Evolutionary conservation across 2,329 filamentous ascomycete species (phyloP), one percentile per base, ranked within the genome.

Genomic region (Parastagonospora avenae): DNA sequence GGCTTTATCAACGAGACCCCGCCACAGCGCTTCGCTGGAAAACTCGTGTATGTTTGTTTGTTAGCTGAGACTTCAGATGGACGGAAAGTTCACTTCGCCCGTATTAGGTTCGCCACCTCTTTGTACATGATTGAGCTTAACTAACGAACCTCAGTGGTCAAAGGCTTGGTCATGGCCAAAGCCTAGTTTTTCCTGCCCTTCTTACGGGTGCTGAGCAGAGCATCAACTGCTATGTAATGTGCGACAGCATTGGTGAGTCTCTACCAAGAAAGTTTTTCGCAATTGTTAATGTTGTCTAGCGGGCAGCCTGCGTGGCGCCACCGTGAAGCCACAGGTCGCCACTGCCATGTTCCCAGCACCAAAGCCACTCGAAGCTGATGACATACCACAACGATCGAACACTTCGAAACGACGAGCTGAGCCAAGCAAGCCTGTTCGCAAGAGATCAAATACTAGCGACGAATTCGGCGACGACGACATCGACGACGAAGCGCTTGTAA

Each of bases 171-270:
- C 80, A 79, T 4, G 82, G 81, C 0, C 82, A 87, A 19, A 81
- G 86, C 8, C 67, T 92, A 2, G 72, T 78, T 0, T 87, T 88
- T 55, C 82, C 74, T 15, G 82, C 86, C 1, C 75, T 82, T 0
- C 68, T 91, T 15, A 80, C 72, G 1, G 76, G 76, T 4, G 68
- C 77, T 0, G 80, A 83, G 14, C 83, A 88, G 49, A 75, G 80
- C 2, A 82, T 94, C 30, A 80, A 80, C 19, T 90, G 86, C 53
- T 85, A 87, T 66, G 79, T 92, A 42, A 89, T 90, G 71, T 97
- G 92, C 59, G 93, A 97, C 74, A 87, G 91, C 37, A 88, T 97
- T 62, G 90, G 83, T 84, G 70, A 54, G 74, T 52, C 5, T 7
- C 1, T 8, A 2, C 0, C n/a, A 9, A 28, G 8, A 15, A 5